phyloP scores from a whole-genome alignment of 2,329 filamentous ascomycete species.

The Emergomyces pasteurianus region DNA sequence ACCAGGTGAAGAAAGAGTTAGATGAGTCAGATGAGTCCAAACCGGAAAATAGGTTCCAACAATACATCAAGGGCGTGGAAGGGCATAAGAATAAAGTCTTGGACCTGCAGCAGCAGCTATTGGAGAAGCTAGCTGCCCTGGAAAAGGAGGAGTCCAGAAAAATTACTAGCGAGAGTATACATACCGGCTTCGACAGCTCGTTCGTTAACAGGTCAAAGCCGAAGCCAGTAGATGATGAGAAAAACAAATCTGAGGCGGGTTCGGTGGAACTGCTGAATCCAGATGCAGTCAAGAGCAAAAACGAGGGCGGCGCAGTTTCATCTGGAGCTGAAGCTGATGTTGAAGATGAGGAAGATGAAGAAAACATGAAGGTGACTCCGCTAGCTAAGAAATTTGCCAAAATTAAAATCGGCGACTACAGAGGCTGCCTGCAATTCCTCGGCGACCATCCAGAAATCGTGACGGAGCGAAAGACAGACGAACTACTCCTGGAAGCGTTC shows the following conservation, averaged over 20 bases:
- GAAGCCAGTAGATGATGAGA: conserved; percentile 31
- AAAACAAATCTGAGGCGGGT: conserved; percentile 12
- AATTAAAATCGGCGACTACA: conserved; percentile 66
- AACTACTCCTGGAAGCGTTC: conserved; percentile 81
- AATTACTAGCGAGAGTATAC: conserved; percentile 84
- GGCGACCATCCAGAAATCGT: conserved; percentile 66
- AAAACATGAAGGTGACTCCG: conserved; percentile 62
- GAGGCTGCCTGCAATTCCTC: conserved; percentile 62
- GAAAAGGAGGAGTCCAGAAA: conserved; percentile 77
- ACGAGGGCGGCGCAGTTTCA: conserved; percentile 29
- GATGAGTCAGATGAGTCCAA: conserved; percentile 62
- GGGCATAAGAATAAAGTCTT: conserved; percentile 67
- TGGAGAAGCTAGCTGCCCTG: conserved; percentile 62
- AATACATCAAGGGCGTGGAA: conserved; percentile 67
- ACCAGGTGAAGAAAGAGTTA: conserved; percentile 79
- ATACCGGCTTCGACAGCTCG: conserved; percentile 83
- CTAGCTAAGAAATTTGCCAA: conserved; percentile 70
- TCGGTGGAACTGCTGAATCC: conserved; percentile 69
- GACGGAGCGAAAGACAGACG: conserved; percentile 77
- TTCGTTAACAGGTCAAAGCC: conserved; percentile 53
- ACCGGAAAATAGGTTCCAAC: conserved; percentile 56
- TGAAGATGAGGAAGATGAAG: conserved; percentile 51
- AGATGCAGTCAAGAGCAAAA: conserved; percentile 19
- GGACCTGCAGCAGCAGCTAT: conserved; percentile 62
- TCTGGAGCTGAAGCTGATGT: conserved; percentile 50